Evolutionary conservation across 2,329 filamentous ascomycete genomes (phyloP).

Genomic region (Peltaster fructicola): DNA sequence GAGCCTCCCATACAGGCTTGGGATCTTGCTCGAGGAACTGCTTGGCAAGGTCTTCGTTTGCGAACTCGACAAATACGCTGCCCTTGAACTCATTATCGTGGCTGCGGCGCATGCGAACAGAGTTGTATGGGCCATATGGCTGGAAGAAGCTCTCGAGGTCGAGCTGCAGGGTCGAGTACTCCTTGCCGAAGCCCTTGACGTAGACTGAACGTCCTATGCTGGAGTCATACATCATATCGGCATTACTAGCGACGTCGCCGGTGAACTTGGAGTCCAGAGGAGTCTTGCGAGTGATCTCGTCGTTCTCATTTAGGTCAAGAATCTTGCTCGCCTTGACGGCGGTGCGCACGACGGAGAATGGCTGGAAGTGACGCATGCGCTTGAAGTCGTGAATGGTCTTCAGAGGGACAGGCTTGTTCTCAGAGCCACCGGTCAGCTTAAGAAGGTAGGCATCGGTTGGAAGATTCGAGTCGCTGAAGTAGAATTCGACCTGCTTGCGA

Average conservation of each 20-base stretch:
- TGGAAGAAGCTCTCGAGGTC: slow-evolving; percentile 87
- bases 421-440: slow-evolving; percentile 54
- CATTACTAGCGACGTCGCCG: slow-evolving; percentile 40
- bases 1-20: slow-evolving; percentile 67
- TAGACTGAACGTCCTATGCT: slow-evolving; percentile 70
- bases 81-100: slow-evolving; percentile 71
- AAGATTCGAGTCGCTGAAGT: slow-evolving; percentile 85
- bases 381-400: slow-evolving; percentile 71
- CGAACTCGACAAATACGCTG: slow-evolving; percentile 89
- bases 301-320: slow-evolving; percentile 56
- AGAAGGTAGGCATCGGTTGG: slow-evolving; percentile 78
- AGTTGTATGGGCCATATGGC: slow-evolving; percentile 59
- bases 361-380: slow-evolving; percentile 90
- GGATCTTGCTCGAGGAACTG: slow-evolving; percentile 66
- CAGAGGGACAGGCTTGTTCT: slow-evolving; percentile 68
- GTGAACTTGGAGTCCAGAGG: slow-evolving; percentile 38
- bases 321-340: slow-evolving; percentile 63
- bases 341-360: slow-evolving; percentile 63
- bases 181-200: slow-evolving; percentile 82
- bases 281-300: slow-evolving; percentile 58
- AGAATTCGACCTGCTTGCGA: slow-evolving; percentile 86
- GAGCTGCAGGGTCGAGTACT: slow-evolving; percentile 71
- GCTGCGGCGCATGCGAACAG: slow-evolving; percentile 70
- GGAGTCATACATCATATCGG: too few species aligned
- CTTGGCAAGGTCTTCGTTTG: slow-evolving; percentile 57